Percentiles rank a stretch among this genome's conserved stretches.
Conservation (phyloP, 208 protist species). For the Leishmania turanica region DNA sequence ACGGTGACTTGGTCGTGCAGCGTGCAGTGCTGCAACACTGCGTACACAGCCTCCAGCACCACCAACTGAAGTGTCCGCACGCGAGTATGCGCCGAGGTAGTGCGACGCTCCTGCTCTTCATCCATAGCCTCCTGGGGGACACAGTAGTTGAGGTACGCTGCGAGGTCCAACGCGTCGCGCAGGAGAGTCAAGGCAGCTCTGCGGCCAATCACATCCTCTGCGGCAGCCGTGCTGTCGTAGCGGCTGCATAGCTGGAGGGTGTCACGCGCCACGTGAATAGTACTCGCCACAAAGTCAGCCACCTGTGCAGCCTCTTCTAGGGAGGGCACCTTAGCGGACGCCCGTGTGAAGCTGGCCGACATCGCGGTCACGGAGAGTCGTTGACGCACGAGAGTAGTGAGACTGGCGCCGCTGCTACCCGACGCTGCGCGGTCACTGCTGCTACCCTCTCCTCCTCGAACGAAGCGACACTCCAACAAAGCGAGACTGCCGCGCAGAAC, state of each 20-base stretch:
- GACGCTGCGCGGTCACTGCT: slow-evolving; percentile 1
- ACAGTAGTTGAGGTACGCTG: slow-evolving; percentile 63
- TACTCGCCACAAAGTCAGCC: slow-evolving; percentile 69
- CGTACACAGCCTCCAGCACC: slow-evolving; percentile 54
- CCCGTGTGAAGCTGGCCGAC: slow-evolving; percentile 23
- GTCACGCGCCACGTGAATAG: slow-evolving; percentile 62
- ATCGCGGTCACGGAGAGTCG: slow-evolving; percentile 35
- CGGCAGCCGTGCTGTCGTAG: slow-evolving; percentile 34
- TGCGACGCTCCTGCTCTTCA: slow-evolving; percentile 71
- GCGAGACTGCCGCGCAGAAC: slow-evolving; percentile 72
- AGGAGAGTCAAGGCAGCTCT: slow-evolving; percentile 57
- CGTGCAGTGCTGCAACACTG: slow-evolving; percentile 63
- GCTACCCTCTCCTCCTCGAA: background rate
- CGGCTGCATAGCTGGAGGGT: slow-evolving; percentile 48
- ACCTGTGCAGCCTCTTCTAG: slow-evolving; percentile 34
- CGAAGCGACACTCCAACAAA: slow-evolving; percentile 24
- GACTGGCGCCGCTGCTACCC: background rate
- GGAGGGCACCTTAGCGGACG: background rate
- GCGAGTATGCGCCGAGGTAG: slow-evolving; percentile 63
- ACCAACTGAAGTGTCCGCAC: slow-evolving; percentile 70
- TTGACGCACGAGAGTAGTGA: slow-evolving; percentile 45
- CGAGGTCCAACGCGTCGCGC: slow-evolving; percentile 57
- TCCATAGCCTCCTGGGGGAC: slow-evolving; percentile 52
- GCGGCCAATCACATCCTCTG: slow-evolving; percentile 29
- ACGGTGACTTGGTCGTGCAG: slow-evolving; percentile 37